Conservation (phyloP, 2,329 filamentous ascomycete genomes). For the Penicillium thymicola region DNA sequence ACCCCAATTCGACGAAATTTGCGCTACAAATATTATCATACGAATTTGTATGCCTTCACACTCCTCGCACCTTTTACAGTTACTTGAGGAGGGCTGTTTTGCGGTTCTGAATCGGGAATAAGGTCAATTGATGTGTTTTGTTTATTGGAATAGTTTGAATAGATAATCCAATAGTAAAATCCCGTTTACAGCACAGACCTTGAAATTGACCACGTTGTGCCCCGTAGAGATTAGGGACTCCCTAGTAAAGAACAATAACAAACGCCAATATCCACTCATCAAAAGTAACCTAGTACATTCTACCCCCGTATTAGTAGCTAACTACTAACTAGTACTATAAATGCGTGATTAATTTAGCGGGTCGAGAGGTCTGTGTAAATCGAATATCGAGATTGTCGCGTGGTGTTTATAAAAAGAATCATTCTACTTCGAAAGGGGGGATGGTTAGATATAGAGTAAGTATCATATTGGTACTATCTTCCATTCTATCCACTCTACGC, state of each 20-base stretch:
- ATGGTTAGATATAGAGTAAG: background rate
- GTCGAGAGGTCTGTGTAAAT: background rate
- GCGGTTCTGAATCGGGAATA: too few species aligned
- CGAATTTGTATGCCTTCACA: too few species aligned
- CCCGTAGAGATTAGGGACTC: background rate
- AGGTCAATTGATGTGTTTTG: background rate
- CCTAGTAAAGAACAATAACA: background rate
- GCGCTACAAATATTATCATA: too few species aligned
- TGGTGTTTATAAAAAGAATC: background rate
- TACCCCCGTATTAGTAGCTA: background rate
- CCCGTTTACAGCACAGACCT: background rate
- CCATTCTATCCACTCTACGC: background rate
- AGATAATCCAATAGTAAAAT: background rate
- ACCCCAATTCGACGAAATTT: too few species aligned
- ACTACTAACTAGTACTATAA: too few species aligned
- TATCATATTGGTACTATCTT: background rate
- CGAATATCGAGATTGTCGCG: background rate
- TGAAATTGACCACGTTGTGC: background rate
- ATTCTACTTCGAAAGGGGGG: background rate
- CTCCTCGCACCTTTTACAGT: too few species aligned
- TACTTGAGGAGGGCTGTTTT: too few species aligned
- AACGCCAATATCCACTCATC: background rate
- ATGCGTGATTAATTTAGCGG: background rate
- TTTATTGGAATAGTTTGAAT: background rate
- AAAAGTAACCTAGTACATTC: background rate